Evolutionary conservation across 1,284 basidiomycete genomes (phyloP).

Genomic region (Boletus smithii): DNA sequence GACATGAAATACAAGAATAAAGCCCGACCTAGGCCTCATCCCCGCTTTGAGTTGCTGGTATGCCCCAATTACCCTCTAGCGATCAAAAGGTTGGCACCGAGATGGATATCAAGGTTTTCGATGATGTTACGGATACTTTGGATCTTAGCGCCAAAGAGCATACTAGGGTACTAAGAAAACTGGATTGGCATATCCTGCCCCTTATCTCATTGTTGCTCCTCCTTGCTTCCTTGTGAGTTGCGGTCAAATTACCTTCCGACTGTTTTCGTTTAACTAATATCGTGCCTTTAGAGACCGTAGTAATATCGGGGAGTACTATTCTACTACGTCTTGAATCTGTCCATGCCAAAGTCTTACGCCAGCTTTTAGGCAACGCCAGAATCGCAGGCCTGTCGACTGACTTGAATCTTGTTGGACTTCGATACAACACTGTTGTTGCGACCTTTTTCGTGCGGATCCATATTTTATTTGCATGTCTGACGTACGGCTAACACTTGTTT

Average conservation of each 20-base stretch:
- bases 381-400: conserved; percentile 40
- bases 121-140: background rate
- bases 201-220: conserved; percentile 53
- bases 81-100: background rate
- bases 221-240: conserved; percentile 47
- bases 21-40: background rate
- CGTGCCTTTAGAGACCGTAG: conserved; percentile 29
- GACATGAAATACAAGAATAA: background rate
- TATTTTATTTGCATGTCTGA: background rate
- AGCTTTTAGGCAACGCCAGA: conserved; percentile 20
- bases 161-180: conserved; percentile 40
- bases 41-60: background rate
- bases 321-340: background rate
- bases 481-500: background rate
- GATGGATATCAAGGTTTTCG: background rate
- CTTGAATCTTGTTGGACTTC: conserved; percentile 35
- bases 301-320: conserved; percentile 25
- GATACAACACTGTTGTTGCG: conserved; percentile 42
- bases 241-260: too few relatives aligned
- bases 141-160: conserved; percentile 28
- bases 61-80: background rate
- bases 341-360: background rate
- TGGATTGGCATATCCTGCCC: conserved; percentile 46
- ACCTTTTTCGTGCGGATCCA: conserved; percentile 41
- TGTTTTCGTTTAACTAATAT: background rate